These are phyloP conservation scores for Bacidia gigantensis DNA, from an alignment of 495 filamentous ascomycete species.

Conservation along the genomic window DNA sequence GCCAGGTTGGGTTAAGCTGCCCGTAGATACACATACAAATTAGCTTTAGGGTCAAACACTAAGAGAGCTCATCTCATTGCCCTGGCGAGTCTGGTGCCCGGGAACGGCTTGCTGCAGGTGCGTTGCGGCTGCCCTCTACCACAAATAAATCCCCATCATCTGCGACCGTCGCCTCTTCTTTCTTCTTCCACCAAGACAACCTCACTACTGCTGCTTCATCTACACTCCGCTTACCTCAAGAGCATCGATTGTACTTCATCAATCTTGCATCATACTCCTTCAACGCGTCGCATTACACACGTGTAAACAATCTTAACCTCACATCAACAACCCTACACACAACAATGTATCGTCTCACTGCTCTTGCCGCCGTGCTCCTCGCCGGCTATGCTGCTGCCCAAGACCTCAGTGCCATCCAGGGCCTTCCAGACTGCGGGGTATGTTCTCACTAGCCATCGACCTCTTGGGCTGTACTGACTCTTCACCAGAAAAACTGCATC, in stretches of 20 bases:
- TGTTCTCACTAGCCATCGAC: neutral
- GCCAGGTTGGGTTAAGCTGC: no score
- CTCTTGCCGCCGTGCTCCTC: conserved; percentile 12
- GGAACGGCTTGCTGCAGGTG: neutral
- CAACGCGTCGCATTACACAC: neutral
- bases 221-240: neutral
- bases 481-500: conserved; percentile 50
- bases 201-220: neutral
- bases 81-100: no score
- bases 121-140: neutral
- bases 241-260: neutral
- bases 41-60: neutral
- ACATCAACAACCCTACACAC: neutral
- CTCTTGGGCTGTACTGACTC: conserved; percentile 9
- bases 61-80: neutral
- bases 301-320: neutral
- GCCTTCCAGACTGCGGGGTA: conserved; percentile 18
- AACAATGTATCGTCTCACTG: conserved; percentile 11
- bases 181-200: neutral
- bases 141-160: neutral
- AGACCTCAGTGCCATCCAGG: conserved; percentile 9
- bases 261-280: neutral
- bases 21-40: no score
- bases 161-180: neutral
- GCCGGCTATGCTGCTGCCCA: conserved; percentile 14